Conservation (phyloP, 1,139 yeast genomes). For the Taphrina sp. region DNA sequence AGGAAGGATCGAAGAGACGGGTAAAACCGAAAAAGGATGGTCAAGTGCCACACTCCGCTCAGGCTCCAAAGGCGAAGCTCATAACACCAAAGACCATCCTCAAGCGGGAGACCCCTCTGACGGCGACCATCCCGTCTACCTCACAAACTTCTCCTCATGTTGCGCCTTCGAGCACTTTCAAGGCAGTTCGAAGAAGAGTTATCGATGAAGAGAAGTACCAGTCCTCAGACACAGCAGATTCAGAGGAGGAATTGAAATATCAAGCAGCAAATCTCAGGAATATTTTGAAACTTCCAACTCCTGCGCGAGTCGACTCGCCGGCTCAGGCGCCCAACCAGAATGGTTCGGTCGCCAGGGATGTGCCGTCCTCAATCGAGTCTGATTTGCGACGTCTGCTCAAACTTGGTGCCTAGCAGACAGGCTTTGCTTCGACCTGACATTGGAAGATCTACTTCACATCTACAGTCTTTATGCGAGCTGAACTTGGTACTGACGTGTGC, state of each 20-base stretch:
- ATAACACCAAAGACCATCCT: constrained; percentile 20
- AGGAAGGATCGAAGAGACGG: not conserved
- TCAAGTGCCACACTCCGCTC: not conserved
- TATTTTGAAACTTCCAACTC: constrained; percentile 10
- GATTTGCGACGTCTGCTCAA: constrained; percentile 12
- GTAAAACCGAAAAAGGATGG: not conserved
- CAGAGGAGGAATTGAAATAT: constrained; percentile 10
- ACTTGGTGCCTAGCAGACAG: constrained; percentile 6
- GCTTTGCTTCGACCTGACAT: too few species aligned
- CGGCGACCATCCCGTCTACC: not conserved
- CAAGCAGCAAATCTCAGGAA: constrained; percentile 14
- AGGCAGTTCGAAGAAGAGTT: too few species aligned
- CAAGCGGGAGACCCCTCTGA: constrained; percentile 12
- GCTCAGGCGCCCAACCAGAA: not conserved
- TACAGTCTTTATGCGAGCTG: too few species aligned
- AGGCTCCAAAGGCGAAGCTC: not conserved
- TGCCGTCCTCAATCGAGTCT: constrained; percentile 6
- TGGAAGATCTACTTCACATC: too few species aligned
- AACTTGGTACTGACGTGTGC: too few species aligned
- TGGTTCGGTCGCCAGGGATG: not conserved
- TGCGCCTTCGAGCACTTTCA: not conserved
- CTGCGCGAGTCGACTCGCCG: constrained; percentile 2
- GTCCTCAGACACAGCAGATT: too few species aligned
- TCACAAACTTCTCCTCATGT: not conserved
- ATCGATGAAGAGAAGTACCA: too few species aligned